These are phyloP conservation scores for Xylaria hypoxylon DNA, from an alignment of 2,329 filamentous ascomycete genomes.

Conservation along the genomic window DNA sequence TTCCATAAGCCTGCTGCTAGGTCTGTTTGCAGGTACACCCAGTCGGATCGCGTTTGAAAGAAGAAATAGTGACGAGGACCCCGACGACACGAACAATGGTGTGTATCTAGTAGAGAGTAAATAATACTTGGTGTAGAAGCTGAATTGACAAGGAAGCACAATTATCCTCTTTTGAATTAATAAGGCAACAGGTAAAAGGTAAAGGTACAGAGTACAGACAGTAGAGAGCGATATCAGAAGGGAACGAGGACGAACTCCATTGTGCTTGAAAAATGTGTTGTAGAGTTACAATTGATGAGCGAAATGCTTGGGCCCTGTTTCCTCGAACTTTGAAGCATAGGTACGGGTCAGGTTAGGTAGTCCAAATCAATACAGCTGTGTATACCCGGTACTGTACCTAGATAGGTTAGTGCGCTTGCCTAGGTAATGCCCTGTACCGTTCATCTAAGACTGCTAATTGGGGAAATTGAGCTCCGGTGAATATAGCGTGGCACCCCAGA, in stretches of 20 bases:
- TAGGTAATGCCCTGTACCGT: no score
- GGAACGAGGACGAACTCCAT: slow-evolving; percentile 1
- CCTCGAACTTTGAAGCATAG: neutral
- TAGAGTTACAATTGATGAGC: neutral
- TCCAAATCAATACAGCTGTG: neutral
- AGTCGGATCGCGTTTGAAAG: slow-evolving; percentile 26
- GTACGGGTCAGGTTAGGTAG: no score
- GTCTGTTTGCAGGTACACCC: slow-evolving; percentile 23
- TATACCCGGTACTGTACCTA: neutral
- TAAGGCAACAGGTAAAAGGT: neutral
- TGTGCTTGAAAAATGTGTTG: neutral
- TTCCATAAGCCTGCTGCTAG: slow-evolving; percentile 26
- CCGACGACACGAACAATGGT: slow-evolving; percentile 7
- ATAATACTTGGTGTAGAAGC: slow-evolving; percentile 1
- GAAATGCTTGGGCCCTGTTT: neutral
- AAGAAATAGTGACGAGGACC: neutral
- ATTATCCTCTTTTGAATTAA: neutral
- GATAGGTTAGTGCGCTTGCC: neutral
- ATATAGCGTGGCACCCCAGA: slow-evolving; percentile 14
- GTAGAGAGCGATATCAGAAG: slow-evolving; percentile 25
- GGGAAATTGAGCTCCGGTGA: slow-evolving; percentile 8
- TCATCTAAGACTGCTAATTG: no score
- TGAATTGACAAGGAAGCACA: neutral
- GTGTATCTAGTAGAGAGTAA: slow-evolving; percentile 1
- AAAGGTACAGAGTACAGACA: neutral